phyloP scores from a whole-genome alignment of 805 yeast genomes.

The Kazachstania bromeliacearum region DNA sequence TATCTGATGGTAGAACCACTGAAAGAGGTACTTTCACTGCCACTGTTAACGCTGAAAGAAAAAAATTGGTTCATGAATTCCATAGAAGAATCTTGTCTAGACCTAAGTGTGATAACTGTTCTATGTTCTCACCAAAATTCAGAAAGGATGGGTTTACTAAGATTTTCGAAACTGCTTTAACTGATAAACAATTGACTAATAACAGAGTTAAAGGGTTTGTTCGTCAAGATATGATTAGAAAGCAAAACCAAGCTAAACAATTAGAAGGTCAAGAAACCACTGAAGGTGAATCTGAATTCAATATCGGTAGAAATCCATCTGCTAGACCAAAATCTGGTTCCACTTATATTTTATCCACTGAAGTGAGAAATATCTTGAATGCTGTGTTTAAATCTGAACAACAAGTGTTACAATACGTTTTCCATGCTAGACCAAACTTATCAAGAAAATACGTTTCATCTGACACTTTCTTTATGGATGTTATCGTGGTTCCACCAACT shows the following conservation, averaged over 20 bases:
- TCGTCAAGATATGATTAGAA: conserved; percentile 62
- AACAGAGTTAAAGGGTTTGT: conserved; percentile 74
- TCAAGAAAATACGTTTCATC: conserved; percentile 42
- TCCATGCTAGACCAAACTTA: conserved; percentile 67
- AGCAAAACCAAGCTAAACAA: conserved; percentile 24
- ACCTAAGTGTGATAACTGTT: conserved; percentile 91
- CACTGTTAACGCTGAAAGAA: conserved; percentile 80
- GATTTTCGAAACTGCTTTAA: conserved; percentile 78
- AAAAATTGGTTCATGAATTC: conserved; percentile 59
- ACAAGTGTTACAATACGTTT: conserved; percentile 55
- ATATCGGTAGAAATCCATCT: conserved; percentile 36
- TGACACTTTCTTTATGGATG: conserved; percentile 83
- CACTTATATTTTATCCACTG: conserved; percentile 80
- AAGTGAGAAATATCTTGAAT: conserved; percentile 69
- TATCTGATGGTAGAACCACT: conserved; percentile 65
- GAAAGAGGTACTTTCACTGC: conserved; percentile 69
- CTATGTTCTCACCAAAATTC: conserved; percentile 87
- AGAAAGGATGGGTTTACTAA: conserved; percentile 93
- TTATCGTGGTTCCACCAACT: conserved; percentile 90
- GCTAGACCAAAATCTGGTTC: conserved; percentile 61
- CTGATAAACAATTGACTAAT: conserved; percentile 69
- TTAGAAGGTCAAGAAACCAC: conserved; percentile 20
- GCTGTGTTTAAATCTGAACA: conserved; percentile 70
- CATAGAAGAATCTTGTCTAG: conserved; percentile 64
- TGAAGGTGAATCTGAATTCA: conserved; percentile 22